phyloP scores from a whole-genome alignment of 768 basidiomycete genomes.

The Neoboletus magnificus region DNA sequence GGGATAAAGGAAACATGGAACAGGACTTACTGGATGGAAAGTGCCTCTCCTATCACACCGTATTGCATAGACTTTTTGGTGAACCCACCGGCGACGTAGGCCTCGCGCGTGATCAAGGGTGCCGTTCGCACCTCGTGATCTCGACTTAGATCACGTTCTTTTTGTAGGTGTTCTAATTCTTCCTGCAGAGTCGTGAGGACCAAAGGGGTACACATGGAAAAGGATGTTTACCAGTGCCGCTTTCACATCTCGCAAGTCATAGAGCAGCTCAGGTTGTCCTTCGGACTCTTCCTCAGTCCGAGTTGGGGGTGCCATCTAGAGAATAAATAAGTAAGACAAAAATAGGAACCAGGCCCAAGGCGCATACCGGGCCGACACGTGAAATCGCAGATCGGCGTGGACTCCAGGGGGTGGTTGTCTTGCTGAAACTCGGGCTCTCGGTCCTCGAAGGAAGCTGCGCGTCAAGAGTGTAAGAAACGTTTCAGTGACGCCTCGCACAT shows the following conservation, averaged over 20 bases:
- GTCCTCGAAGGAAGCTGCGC: neutral
- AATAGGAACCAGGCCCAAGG: neutral
- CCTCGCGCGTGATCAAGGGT: conserved; percentile 47
- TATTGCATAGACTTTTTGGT: conserved; percentile 44
- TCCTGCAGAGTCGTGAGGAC: neutral
- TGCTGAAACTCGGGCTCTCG: neutral
- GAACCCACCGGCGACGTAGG: conserved; percentile 29
- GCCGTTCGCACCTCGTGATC: conserved; percentile 39
- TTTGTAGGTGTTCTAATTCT: conserved; percentile 10
- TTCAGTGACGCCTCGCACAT: neutral
- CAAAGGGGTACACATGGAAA: neutral
- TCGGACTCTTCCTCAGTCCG: neutral
- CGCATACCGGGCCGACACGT: neutral
- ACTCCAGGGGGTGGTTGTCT: neutral
- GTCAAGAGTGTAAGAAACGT: neutral
- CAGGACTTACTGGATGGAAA: conserved; percentile 28
- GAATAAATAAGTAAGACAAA: neutral
- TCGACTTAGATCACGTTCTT: conserved; percentile 5
- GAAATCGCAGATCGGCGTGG: neutral
- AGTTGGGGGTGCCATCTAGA: neutral
- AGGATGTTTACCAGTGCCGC: neutral
- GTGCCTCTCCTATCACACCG: conserved; percentile 48
- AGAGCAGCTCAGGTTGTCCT: neutral
- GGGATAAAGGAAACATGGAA: neutral
- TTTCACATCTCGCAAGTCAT: conserved; percentile 8